Base-by-base conservation (phyloP, 1,284 basidiomycete species). In the Ceratobasidium papillatum region DNA sequence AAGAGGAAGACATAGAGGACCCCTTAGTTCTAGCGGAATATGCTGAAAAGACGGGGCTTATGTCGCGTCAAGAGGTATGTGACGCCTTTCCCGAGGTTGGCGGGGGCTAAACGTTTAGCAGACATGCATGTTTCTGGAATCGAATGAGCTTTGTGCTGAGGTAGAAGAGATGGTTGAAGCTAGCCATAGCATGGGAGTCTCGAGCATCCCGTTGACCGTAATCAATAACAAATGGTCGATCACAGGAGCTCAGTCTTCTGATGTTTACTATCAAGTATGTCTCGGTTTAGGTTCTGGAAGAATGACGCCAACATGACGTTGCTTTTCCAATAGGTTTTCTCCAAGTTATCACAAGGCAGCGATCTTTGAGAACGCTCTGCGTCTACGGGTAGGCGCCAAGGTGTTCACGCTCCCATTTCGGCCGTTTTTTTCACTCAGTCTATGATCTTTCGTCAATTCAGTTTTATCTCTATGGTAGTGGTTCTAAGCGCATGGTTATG, bases 221-320 rank as follows among this genome's bases (percentile, higher is more conserved):
- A 90, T 95, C 76, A 90, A 94, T 79, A 88, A 89, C 25, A 89
- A 89, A 78, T 94, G 91, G 91, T 91, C 90, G 7, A 84, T 94
- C 54, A 90, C 88, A 58, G 92, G 92, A 7, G 90, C 89, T 2
- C 92, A 94, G 81, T 84, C 88, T 7, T 86, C 87, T 47, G 90
- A 93, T 43, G 89, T 91, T 14, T 94, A 89, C 78, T 82, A 90
- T 54, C 88, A 92, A 86, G 92, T 91, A 77, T 78, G 86, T 69
- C 25, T 34, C 22, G 8, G 61, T 3, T 22, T 25, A 17, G 3
- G 5, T 14, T 34, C 5, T 17, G 12, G 2, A 9, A 19, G 32
- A 19, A n/a, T 38, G n/a, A 7, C n/a, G 3, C 47, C 12, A 19
- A 5, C 3, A 19, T 25, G 17, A 11, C n/a, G 32, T 41, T 59